phyloP scores from a whole-genome alignment of 179 eudicot genomes.

The Heliamphora pulchella region DNA sequence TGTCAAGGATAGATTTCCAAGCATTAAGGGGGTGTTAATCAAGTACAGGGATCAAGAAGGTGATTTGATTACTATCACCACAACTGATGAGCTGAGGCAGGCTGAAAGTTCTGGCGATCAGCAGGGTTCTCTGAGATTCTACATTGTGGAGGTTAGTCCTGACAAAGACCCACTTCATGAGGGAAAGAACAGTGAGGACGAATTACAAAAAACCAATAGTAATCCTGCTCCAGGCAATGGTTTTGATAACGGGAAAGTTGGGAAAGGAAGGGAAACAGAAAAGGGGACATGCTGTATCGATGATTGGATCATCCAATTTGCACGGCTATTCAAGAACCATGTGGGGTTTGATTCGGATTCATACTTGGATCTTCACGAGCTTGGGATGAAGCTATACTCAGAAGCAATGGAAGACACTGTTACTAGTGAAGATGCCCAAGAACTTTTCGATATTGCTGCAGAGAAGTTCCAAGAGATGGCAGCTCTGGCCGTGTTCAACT shows the following conservation, averaged over 20 bases:
- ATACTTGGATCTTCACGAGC: slow-evolving; percentile 75
- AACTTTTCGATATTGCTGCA: slow-evolving; percentile 55
- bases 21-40: slow-evolving; percentile 51
- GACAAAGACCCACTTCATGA: slow-evolving; percentile 72
- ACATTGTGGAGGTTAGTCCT: slow-evolving; percentile 67
- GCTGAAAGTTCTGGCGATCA: slow-evolving; percentile 62
- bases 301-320: slow-evolving; percentile 88
- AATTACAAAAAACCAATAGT: slow-evolving; percentile 7
- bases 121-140: slow-evolving; percentile 51
- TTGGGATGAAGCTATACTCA: slow-evolving; percentile 76
- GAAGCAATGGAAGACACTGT: slow-evolving; percentile 91
- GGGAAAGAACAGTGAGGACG: slow-evolving; percentile 23
- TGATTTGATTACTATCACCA: slow-evolving; percentile 83
- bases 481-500: slow-evolving; percentile 87
- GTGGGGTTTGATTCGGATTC: slow-evolving; percentile 81
- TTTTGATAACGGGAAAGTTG: slow-evolving; percentile 20
- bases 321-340: slow-evolving; percentile 77
- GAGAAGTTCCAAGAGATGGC: slow-evolving; percentile 90
- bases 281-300: slow-evolving; percentile 42
- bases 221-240: slow-evolving; percentile 1
- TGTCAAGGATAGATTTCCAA: slow-evolving; percentile 65
- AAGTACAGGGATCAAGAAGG: slow-evolving; percentile 92
- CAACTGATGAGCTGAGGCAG: slow-evolving; percentile 70
- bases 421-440: slow-evolving; percentile 85
- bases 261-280: slow-evolving; percentile 20